Evolutionary conservation across 1,139 yeast genomes (phyloP).

Genomic region (Saccharomyces pastorianus): DNA sequence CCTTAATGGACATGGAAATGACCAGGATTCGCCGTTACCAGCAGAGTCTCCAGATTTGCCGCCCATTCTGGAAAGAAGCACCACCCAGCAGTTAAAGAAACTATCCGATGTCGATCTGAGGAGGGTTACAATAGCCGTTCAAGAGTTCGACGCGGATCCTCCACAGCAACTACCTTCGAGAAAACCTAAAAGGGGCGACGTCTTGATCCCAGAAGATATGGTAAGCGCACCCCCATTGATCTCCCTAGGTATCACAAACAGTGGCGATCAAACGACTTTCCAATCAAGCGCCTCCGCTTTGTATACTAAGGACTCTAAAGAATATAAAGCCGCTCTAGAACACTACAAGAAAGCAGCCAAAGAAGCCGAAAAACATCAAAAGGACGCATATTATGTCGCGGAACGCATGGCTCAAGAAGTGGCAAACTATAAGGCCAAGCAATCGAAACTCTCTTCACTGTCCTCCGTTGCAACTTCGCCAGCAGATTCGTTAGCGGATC

Average conservation of each 20-base stretch:
- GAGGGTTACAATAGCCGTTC: slow-evolving; percentile 70
- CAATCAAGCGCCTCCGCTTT: slow-evolving; percentile 15
- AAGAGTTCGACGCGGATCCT: slow-evolving; percentile 66
- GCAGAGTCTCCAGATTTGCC: not conserved
- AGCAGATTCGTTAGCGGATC: slow-evolving; percentile 12
- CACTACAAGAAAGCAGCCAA: slow-evolving; percentile 45
- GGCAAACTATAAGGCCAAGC: slow-evolving; percentile 28
- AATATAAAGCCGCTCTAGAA: slow-evolving; percentile 48
- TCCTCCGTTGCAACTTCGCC: slow-evolving; percentile 5
- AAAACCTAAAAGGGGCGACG: slow-evolving; percentile 73
- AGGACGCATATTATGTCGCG: slow-evolving; percentile 65
- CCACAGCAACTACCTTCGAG: slow-evolving; percentile 94
- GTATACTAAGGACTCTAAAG: slow-evolving; percentile 40
- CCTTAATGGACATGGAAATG: not conserved
- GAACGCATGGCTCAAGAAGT: slow-evolving; percentile 60
- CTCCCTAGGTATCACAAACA: slow-evolving; percentile 51
- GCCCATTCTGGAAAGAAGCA: slow-evolving; percentile 20
- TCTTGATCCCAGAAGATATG: slow-evolving; percentile 62
- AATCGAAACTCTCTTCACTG: not conserved
- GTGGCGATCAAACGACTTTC: slow-evolving; percentile 3
- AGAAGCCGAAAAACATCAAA: slow-evolving; percentile 63
- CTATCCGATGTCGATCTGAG: slow-evolving; percentile 31
- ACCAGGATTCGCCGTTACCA: not conserved
- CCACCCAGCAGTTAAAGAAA: slow-evolving; percentile 36
- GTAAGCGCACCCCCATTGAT: slow-evolving; percentile 54